Base-by-base conservation (phyloP, 257 asterid species). In the Primulina eburnea region DNA sequence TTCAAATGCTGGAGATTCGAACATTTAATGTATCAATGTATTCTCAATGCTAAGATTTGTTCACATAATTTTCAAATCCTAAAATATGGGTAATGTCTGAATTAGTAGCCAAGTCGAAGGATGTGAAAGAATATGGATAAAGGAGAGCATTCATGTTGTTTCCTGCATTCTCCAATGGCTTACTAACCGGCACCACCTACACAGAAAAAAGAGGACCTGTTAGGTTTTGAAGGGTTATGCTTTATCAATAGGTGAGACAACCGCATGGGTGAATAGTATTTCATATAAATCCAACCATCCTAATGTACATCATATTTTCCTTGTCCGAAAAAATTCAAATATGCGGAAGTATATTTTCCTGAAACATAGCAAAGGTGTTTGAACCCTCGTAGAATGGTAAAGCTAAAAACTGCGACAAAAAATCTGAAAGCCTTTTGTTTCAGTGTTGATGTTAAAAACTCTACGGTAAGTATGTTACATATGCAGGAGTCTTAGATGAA, bases 181-280 rank as follows among this genome's bases (percentile, higher is more conserved):
- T 71, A 65, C 72, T 82, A 0, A 74, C 56, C 3, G 95, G 96
- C 67, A 43, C 85, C 65, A 90, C 86, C 96, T 90, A 84, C 77
- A 68, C 2, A 29, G 12, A 6, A 74, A 40, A 40, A 66, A 53
- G 66, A 72, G 30, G n/a, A n/a, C 21, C 6, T 14, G 53, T 43
- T 43, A 43, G 6, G 7, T 43, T 43, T 43, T 11, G 11, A 40
- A 40, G 17, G 52, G 6, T 38, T 38, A 38, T 10, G 50, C 50
- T 38, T 10, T 38, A 38, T 38, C 50, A 38, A 38, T 38, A 38
- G 50, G 16, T 38, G 8, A 37, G 43, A 8, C 43, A 37, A 8
- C 43, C 43, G 50, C 16, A 38, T 38, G 50, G 50, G 5, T 10
- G 50, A 11, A 38, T 10, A 38, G 50, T 37, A 37, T 10, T 8